Conservation (phyloP, 129 eudicot species). For the Centella asiatica region DNA sequence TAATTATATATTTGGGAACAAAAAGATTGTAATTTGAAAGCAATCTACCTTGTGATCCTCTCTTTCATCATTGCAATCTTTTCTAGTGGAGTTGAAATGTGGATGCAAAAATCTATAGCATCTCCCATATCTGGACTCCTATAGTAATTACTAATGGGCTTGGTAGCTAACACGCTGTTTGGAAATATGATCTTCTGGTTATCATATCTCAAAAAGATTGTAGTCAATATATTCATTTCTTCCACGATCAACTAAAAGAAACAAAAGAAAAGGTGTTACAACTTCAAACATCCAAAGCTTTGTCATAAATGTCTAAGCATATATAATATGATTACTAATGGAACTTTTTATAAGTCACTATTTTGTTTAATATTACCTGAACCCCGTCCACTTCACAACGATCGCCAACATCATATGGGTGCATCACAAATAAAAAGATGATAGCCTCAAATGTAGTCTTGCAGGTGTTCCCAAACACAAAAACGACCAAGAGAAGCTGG, state of each 20-base stretch:
- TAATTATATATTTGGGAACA: too few species aligned
- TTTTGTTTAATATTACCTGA: slow-evolving; percentile 26
- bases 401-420: slow-evolving; percentile 57
- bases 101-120: slow-evolving; percentile 42
- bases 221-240: slow-evolving; percentile 48
- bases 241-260: slow-evolving; percentile 43
- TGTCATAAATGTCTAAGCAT: background rate
- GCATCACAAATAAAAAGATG: slow-evolving; percentile 42
- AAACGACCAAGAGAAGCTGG: slow-evolving; percentile 37
- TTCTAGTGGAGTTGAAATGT: slow-evolving; percentile 35
- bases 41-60: slow-evolving; percentile 23
- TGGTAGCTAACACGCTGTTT: slow-evolving; percentile 30
- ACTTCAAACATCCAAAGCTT: background rate
- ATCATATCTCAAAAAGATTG: slow-evolving; percentile 42
- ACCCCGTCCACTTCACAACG: slow-evolving; percentile 49
- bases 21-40: background rate
- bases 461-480: slow-evolving; percentile 50
- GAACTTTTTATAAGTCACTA: background rate
- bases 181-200: slow-evolving; percentile 41
- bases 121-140: slow-evolving; percentile 58
- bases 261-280: background rate
- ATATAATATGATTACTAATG: background rate
- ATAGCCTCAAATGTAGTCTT: slow-evolving; percentile 45
- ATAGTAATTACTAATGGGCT: slow-evolving; percentile 43
- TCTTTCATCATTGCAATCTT: slow-evolving; percentile 41